Evolutionary conservation across 495 filamentous ascomycete genomes (phyloP), one percentile per base, ranked within the genome.

Genomic region (Hamigera avellanea): DNA sequence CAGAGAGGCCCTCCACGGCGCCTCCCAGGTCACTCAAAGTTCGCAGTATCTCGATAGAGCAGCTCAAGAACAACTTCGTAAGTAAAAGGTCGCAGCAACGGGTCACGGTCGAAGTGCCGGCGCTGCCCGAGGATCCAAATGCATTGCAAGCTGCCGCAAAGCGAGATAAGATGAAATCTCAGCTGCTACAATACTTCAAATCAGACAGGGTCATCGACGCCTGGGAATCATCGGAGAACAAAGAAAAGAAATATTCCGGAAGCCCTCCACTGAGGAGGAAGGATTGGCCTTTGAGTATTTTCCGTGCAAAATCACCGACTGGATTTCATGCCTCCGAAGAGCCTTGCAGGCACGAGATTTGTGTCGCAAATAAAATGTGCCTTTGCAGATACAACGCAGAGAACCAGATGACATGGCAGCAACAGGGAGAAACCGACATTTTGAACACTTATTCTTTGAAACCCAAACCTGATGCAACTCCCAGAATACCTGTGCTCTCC

Each of bases 191-290:
- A 8, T 65, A 54, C 41, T 46, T 65, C 17, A 63, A 55, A 23
- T 56, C 55, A 2, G 61, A 65, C 38, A 50, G 52, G n/a, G 61
- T 61, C 8, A 37, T 54, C n/a, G 59, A 65, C 10, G 48, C 54
- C 1, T 65, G 59, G 59, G 59, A 63, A 17, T 49, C 18, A 28
- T 46, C 51, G n/a, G 37, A 46, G 19, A 43, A 45, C 10, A 52
- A 46, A 16, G 38, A 37, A 33, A 41, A 32, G 23, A 8, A 16
- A n/a, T 17, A 14, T 12, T 1, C 18, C 2, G 49, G 3, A 30
- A 33, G 21, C 42, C 18, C 37, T 10, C 44, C 7, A n/a, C 44
- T 32, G 14, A 49, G 40, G 25, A 43, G 42, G 5, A 60, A 50
- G 34, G 55, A 57, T 5, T 56, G 57, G 34, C 55, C 52, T 2